A percentile compares a stretch with the other conserved stretches of the same genome.
phyloP scores from a whole-genome alignment of 169 alveolate genomes.

The Amoebophrya sp. region DNA sequence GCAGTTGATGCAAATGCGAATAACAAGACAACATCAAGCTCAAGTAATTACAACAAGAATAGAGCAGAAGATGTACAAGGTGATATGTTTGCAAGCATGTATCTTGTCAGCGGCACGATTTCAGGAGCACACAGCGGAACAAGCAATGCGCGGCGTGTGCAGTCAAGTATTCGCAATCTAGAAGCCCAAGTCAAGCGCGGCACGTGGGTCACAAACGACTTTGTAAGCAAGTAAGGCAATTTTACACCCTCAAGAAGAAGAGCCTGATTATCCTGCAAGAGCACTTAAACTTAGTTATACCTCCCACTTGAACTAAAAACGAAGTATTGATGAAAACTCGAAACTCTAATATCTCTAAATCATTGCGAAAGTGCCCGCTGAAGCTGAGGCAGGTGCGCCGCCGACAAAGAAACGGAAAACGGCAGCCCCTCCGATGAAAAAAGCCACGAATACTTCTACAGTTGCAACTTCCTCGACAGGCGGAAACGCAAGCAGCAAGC shows the following conservation, averaged over 20 bases:
- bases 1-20: no score
- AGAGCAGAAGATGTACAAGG: no score
- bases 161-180: background rate
- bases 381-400: background rate
- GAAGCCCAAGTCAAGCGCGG: background rate
- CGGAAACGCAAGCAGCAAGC: background rate
- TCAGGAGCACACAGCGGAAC: no score
- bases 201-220: background rate
- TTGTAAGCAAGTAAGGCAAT: no score
- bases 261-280: background rate
- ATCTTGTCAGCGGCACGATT: background rate
- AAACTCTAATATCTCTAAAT: no score
- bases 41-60: no score
- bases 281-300: background rate
- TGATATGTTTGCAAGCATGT: constrained; percentile 2
- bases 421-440: background rate
- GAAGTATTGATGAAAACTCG: background rate
- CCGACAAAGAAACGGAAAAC: background rate
- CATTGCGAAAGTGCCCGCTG: no score
- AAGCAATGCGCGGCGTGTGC: background rate
- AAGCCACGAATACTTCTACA: background rate
- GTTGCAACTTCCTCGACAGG: background rate
- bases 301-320: background rate
- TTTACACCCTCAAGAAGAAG: no score
- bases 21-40: no score